Base-by-base conservation (phyloP, 345 rosid genomes). In the Hevea brasiliensis region DNA sequence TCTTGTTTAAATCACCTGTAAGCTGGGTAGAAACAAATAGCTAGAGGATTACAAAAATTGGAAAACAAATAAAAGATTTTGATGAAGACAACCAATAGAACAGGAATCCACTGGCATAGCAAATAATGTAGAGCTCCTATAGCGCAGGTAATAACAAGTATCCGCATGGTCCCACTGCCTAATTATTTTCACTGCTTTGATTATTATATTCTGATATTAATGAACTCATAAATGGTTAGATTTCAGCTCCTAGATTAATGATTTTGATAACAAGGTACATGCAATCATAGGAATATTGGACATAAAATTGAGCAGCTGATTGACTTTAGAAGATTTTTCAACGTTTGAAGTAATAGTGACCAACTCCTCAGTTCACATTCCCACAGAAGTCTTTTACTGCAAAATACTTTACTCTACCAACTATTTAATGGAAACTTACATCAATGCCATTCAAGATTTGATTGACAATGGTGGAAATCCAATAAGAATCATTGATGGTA, bases 1-100 rank as follows among this genome's bases (percentile, higher is more conserved):
- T 88, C 82, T 86, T 90, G 73, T 78, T 79, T 35, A 86, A 68
- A 79, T 90, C 92, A 0, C 94, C 94, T 1, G 94, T 80, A 48
- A 88, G 84, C 94, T 88, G 83, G 67, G 72, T 18, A 17, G 60
- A 66, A 26, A 53, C 10, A 57, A 69, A 69, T 26, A 61, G 21
- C 59, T n/a, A 17, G 35, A 51, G 58, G 6, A 26, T 71, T 27
- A 67, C 5, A 18, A 27, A 62, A 65, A 32, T 32, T 24, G 7
- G n/a, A n/a, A 35, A 47, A 60, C 29, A 59, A 61, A 51, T 10
- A 50, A 54, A 1, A 68, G 40, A 17, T 68, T 48, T 23, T 26
- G 66, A 58, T 23, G 26, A 37, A 54, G 62, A 62, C 35, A 58
- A 29, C 15, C 14, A 11, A 40, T 20, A 32, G 18, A 66, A 47